Evolutionary conservation across 768 basidiomycete species (phyloP).

Genomic region (Boletus rufocinnamomeus): DNA sequence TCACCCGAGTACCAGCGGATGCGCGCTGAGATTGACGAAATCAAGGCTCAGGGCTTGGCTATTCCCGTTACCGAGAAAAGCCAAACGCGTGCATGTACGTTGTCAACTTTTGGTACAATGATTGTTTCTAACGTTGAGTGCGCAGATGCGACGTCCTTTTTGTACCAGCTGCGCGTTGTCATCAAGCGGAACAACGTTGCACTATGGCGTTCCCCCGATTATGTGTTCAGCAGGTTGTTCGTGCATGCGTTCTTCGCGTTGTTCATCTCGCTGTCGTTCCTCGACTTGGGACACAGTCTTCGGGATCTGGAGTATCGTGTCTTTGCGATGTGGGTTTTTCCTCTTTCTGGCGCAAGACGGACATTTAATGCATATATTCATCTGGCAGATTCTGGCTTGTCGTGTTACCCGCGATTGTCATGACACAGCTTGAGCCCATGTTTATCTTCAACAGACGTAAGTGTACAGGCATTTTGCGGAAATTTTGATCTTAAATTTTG

Average conservation of each 20-base stretch:
- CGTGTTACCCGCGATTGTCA: slow-evolving; percentile 72
- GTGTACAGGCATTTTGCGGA: slow-evolving; percentile 29
- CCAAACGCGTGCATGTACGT: slow-evolving; percentile 51
- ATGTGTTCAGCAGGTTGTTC: slow-evolving; percentile 82
- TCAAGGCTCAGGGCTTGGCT: slow-evolving; percentile 51
- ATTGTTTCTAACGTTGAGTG: background rate
- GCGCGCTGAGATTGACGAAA: slow-evolving; percentile 44
- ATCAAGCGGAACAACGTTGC: slow-evolving; percentile 65
- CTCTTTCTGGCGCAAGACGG: background rate
- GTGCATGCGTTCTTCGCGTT: slow-evolving; percentile 71
- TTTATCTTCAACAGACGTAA: slow-evolving; percentile 71
- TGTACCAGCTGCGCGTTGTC: slow-evolving; percentile 72
- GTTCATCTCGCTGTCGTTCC: slow-evolving; percentile 75
- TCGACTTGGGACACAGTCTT: slow-evolving; percentile 64
- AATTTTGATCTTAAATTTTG: background rate
- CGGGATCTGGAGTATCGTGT: slow-evolving; percentile 78
- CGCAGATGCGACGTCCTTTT: slow-evolving; percentile 72
- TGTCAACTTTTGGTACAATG: background rate
- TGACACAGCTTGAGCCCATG: slow-evolving; percentile 70
- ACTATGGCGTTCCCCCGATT: slow-evolving; percentile 83
- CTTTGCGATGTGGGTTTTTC: slow-evolving; percentile 64
- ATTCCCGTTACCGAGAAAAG: slow-evolving; percentile 42
- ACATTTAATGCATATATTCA: background rate
- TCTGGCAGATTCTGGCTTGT: slow-evolving; percentile 60
- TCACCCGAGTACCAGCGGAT: slow-evolving; percentile 57